Conservation (phyloP, 2,329 filamentous ascomycete species). For the Herpotrichia juniperi region DNA sequence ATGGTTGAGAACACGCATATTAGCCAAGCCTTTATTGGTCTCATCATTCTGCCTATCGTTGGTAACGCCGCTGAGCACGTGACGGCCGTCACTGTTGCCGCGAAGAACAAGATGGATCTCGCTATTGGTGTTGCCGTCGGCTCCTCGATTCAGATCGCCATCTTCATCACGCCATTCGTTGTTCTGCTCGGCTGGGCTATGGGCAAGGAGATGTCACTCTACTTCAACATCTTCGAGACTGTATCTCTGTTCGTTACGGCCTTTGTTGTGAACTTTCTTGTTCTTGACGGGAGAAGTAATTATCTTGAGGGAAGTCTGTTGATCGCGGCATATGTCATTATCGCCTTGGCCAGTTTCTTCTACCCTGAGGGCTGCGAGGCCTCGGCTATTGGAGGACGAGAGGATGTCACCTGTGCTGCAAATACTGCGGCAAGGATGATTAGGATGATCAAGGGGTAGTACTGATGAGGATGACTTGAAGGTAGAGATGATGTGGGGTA, state of each 20-base stretch:
- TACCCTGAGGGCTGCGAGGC: conserved; percentile 52
- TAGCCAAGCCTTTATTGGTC: conserved; percentile 76
- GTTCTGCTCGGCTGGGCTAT: conserved; percentile 82
- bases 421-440: not conserved
- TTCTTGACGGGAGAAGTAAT: conserved; percentile 81
- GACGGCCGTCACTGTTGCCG: conserved; percentile 78
- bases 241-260: conserved; percentile 82
- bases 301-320: conserved; percentile 80
- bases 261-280: conserved; percentile 84
- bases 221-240: conserved; percentile 67
- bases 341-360: conserved; percentile 64
- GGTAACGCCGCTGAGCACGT: conserved; percentile 84
- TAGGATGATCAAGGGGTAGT: not conserved
- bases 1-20: conserved; percentile 67
- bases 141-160: conserved; percentile 78
- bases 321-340: conserved; percentile 80
- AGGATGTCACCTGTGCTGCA: conserved; percentile 13
- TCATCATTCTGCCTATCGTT: conserved; percentile 83
- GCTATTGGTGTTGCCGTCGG: conserved; percentile 82
- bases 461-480: too few relatives aligned
- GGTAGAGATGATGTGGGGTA: too few relatives aligned
- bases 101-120: conserved; percentile 86
- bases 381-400: conserved; percentile 53
- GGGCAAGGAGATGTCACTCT: conserved; percentile 70
- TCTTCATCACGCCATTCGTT: conserved; percentile 78